Base-by-base conservation (phyloP, 306 rosid genomes). In the Glycyrrhiza uralensis region DNA sequence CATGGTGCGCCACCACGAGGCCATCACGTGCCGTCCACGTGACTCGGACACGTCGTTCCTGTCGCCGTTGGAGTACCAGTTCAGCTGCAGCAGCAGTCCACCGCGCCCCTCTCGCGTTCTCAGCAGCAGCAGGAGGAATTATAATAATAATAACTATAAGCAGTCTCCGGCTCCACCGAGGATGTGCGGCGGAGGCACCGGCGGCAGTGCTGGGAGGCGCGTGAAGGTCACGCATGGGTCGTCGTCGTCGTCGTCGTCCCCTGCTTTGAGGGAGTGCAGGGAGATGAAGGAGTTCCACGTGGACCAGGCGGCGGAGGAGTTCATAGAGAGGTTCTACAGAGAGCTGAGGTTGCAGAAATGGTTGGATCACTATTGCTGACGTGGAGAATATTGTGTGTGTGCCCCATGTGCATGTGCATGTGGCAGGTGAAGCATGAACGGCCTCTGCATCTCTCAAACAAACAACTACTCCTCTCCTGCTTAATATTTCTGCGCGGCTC, bases 251-350 rank as follows among this genome's bases (percentile, higher is more conserved):
- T n/a, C n/a, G n/a, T n/a, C n/a, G n/a, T n/a, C n/a, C n/a, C n/a
- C 66, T 2, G 61, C 58, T 76, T 8, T 73, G 14, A 51, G 15
- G 2, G 66, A 58, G 17, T n/a, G n/a, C n/a, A 10, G 1, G 6
- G 47, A 14, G 22, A 65, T 69, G 44, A 6, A 51, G 18, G 84
- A 79, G 18, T 71, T 67, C 55, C 85, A 62, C 2, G 92, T 94
- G 17, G 98, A 94, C 47, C 71, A 85, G 50, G 98, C 94, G 1
- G 98, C 98, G 3, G 97, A 89, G 79, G 96, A 79, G 79, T 94
- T 94, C 66, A 94, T 94, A 1, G 80, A 83, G n/a, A 86, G 61
- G 84, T 94, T 94, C 49, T 82, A 94, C 71, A 86, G 88, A 56
- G 83, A 91, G 1, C 47, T 86, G 71, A 72, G 89, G 83, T 66